Evolutionary conservation across 1,139 yeast species (phyloP).

Genomic region (Taiozyma onychis): DNA sequence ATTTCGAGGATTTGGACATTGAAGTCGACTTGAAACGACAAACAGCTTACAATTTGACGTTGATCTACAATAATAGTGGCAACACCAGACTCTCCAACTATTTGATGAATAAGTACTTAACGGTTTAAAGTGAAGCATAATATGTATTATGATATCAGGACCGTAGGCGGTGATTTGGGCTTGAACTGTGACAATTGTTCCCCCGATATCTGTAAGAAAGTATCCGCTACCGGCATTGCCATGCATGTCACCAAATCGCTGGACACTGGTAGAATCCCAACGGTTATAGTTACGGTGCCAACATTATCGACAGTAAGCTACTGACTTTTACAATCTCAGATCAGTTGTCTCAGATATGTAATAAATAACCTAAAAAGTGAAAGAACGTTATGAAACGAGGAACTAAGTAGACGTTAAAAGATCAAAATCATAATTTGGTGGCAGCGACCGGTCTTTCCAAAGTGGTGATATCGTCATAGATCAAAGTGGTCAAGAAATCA

Average conservation of each 20-base stretch:
- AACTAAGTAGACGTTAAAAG: too few species aligned
- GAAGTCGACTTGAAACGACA: constrained; percentile 55
- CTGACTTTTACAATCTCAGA: neutral
- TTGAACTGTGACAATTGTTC: too few species aligned
- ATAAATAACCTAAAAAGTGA: neutral
- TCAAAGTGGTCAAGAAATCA: constrained; percentile 59
- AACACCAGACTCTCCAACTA: constrained; percentile 58
- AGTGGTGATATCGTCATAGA: constrained; percentile 50
- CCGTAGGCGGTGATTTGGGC: too few species aligned
- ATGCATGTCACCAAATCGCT: too few species aligned
- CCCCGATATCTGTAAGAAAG: neutral
- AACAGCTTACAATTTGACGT: constrained; percentile 79
- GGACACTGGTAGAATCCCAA: too few species aligned
- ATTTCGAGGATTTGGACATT: constrained; percentile 24
- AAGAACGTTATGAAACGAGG: neutral
- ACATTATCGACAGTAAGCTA: neutral
- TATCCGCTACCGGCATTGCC: neutral
- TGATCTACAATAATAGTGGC: constrained; percentile 73
- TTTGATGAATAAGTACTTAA: constrained; percentile 57
- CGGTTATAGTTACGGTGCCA: too few species aligned
- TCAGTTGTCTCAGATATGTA: neutral
- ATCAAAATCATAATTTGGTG: constrained; percentile 15
- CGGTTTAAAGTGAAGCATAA: constrained; percentile 9
- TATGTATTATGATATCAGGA: neutral
- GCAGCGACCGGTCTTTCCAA: constrained; percentile 19